Evolutionary conservation across 305 asterid species (phyloP).

Genomic region (Fraxinus platypoda): DNA sequence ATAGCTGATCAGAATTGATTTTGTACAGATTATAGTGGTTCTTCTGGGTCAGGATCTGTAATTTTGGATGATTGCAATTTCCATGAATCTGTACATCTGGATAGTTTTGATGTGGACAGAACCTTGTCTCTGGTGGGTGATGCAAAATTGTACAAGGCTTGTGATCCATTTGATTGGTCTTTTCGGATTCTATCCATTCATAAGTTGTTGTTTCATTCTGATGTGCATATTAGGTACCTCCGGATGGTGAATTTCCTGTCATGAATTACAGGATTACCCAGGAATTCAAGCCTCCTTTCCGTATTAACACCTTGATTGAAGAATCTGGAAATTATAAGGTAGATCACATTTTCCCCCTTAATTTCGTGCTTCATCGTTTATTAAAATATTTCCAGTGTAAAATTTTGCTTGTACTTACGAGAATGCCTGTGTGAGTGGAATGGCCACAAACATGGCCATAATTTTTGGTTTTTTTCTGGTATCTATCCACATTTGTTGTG

Average conservation of each 20-base stretch:
- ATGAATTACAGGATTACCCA: constrained; percentile 99
- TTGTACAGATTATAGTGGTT: constrained; percentile 74
- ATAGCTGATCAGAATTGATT: constrained; percentile 1
- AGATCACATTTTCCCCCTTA: constrained; percentile 11
- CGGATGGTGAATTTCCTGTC: constrained; percentile 99
- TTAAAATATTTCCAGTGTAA: constrained; percentile 14
- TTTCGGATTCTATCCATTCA: constrained; percentile 7
- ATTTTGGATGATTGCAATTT: constrained; percentile 97
- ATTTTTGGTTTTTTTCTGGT: constrained; percentile 15
- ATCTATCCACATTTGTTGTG: constrained; percentile 11
- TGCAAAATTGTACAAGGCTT: constrained; percentile 19
- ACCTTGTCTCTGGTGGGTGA: constrained; percentile 79
- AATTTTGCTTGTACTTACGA: constrained; percentile 5
- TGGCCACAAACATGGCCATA: constrained; percentile 6
- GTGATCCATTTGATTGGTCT: constrained; percentile 21
- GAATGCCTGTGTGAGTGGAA: not conserved
- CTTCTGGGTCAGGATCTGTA: constrained; percentile 86
- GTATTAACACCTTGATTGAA: constrained; percentile 83
- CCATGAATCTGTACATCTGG: constrained; percentile 98
- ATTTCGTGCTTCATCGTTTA: not conserved
- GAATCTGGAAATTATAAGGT: constrained; percentile 94
- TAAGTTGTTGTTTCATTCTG: constrained; percentile 9
- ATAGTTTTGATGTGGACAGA: constrained; percentile 88
- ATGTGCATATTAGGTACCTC: constrained; percentile 67
- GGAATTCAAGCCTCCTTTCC: constrained; percentile 98